These are phyloP conservation scores for Boletus pseudo-olivaceus DNA, from an alignment of 768 basidiomycete genomes.

Conservation along the genomic window DNA sequence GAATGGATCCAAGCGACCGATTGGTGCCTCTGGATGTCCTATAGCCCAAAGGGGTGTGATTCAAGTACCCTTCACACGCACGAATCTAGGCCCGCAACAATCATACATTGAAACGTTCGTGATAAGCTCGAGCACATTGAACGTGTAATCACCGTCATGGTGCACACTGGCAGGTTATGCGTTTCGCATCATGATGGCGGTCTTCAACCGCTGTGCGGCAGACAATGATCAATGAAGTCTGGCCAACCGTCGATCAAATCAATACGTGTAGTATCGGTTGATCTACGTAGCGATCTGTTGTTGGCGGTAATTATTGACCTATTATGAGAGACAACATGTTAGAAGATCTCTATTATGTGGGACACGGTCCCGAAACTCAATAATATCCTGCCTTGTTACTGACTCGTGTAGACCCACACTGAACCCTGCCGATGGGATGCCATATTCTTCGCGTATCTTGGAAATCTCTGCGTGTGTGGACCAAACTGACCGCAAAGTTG, in stretches of 20 bases:
- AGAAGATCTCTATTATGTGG: too few relatives aligned
- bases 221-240: not conserved
- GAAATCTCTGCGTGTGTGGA: not conserved
- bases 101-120: not conserved
- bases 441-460: not conserved
- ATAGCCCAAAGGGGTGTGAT: not conserved
- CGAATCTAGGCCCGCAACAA: not conserved
- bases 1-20: not conserved
- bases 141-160: not conserved
- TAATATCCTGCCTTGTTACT: not conserved
- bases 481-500: not conserved
- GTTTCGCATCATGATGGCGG: not conserved
- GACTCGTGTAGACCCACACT: not conserved
- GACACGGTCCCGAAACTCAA: not conserved
- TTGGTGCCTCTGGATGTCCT: not conserved
- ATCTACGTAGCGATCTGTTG: not conserved
- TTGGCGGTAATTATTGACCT: not conserved
- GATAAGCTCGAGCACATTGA: not conserved
- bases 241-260: not conserved
- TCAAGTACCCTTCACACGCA: not conserved
- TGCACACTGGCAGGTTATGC: not conserved
- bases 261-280: not conserved
- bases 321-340: not conserved
- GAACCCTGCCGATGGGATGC: not conserved
- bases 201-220: not conserved